Evolutionary conservation across 2,329 filamentous ascomycete genomes (phyloP).

Genomic region (Pestalotiopsis sp.): DNA sequence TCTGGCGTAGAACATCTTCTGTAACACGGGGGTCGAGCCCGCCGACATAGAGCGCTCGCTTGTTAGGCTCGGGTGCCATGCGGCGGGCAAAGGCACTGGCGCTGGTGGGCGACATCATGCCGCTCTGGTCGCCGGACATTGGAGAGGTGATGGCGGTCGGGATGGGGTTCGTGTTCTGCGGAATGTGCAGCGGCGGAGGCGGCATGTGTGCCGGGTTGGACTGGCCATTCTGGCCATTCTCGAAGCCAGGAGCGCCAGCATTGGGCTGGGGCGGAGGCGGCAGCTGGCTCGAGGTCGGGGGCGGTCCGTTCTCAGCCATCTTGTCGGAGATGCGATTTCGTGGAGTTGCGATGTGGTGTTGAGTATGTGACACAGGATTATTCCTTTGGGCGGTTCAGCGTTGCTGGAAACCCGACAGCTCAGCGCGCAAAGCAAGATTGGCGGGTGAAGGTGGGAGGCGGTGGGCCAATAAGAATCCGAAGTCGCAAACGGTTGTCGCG

Average conservation of each 20-base stretch:
- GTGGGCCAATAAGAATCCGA: constrained; percentile 5
- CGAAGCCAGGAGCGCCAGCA: constrained; percentile 74
- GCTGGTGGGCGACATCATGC: constrained; percentile 82
- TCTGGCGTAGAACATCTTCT: constrained; percentile 93
- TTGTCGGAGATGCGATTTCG: constrained; percentile 30
- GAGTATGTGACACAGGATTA: not conserved
- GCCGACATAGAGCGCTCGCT: constrained; percentile 93
- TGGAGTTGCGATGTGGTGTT: not conserved
- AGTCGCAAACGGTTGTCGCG: constrained; percentile 8
- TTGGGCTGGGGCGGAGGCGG: constrained; percentile 69
- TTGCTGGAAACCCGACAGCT: constrained; percentile 2
- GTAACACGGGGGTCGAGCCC: constrained; percentile 93
- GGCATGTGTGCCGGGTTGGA: constrained; percentile 77
- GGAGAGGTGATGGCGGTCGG: constrained; percentile 90
- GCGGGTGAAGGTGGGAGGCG: not conserved
- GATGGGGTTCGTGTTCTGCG: constrained; percentile 94
- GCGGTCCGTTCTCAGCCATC: constrained; percentile 78
- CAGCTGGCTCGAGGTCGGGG: constrained; percentile 63
- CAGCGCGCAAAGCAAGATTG: constrained; percentile 7
- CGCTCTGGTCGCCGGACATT: constrained; percentile 65
- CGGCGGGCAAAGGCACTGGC: constrained; percentile 81
- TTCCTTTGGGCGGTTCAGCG: not conserved
- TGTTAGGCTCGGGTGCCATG: constrained; percentile 96
- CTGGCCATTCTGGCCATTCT: constrained; percentile 72
- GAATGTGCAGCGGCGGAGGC: constrained; percentile 88